phyloP scores from a whole-genome alignment of 1,284 basidiomycete genomes.

The Uromyces viciae-fabae region DNA sequence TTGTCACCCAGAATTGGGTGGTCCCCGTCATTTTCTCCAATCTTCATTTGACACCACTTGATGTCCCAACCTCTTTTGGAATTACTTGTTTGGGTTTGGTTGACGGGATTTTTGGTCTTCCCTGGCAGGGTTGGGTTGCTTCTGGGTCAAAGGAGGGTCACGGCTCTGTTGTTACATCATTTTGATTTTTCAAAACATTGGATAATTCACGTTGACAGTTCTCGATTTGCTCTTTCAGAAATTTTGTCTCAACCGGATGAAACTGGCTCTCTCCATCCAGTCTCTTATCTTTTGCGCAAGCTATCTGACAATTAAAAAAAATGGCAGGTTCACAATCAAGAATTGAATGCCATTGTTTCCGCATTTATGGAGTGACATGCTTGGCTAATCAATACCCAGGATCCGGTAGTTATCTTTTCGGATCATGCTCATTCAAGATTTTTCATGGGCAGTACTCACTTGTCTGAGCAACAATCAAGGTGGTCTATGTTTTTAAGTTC shows the following conservation, averaged over 20 bases:
- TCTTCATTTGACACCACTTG: no score
- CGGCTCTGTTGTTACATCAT: neutral
- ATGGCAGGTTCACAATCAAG: constrained; percentile 15
- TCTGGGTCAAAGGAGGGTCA: no score
- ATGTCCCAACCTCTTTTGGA: no score
- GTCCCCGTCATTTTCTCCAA: no score
- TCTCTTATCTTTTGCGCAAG: neutral
- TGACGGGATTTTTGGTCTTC: no score
- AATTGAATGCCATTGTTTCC: constrained; percentile 9
- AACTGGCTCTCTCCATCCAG: neutral
- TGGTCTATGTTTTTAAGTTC: constrained; percentile 3
- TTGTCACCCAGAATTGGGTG: no score
- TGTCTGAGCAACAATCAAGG: neutral
- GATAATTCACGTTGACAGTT: constrained; percentile 1
- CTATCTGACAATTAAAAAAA: neutral
- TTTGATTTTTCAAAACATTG: neutral
- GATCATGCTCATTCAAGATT: neutral
- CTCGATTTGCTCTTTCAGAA: neutral
- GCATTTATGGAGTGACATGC: neutral
- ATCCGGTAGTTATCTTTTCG: constrained; percentile 7
- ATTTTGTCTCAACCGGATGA: neutral
- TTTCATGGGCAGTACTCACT: neutral
- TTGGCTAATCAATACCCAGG: neutral
- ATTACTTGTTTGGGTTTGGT: no score
- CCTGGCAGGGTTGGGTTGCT: no score